Conservation (phyloP, 768 basidiomycete genomes). For the Sarcodon aspratus region DNA sequence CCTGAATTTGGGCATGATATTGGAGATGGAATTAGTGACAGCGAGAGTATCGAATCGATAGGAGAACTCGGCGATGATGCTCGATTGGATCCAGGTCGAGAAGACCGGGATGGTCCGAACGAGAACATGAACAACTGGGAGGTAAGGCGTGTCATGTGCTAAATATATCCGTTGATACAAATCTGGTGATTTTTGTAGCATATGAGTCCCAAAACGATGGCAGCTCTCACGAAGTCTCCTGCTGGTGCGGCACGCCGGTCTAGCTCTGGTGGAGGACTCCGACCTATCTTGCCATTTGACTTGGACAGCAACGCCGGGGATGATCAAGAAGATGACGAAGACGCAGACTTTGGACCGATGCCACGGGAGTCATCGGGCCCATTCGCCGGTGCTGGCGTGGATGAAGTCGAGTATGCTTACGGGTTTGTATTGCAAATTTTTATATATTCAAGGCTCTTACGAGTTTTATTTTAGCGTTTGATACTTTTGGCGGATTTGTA, state of each 20-base stretch:
- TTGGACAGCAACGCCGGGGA: constrained; percentile 68
- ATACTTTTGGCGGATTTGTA: background rate
- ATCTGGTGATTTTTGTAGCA: constrained; percentile 40
- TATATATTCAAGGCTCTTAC: background rate
- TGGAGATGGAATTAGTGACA: constrained; percentile 85
- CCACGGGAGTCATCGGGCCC: constrained; percentile 63
- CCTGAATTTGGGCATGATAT: constrained; percentile 73
- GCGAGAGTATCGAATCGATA: constrained; percentile 86
- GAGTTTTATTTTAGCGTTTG: background rate
- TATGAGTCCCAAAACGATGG: constrained; percentile 94
- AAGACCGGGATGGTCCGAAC: constrained; percentile 52
- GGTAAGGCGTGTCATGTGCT: constrained; percentile 34
- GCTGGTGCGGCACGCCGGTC: constrained; percentile 61
- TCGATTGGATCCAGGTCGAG: constrained; percentile 48
- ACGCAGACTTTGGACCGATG: constrained; percentile 61
- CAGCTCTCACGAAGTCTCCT: constrained; percentile 85
- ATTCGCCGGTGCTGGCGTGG: constrained; percentile 76
- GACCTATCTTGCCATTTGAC: constrained; percentile 71
- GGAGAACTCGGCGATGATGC: constrained; percentile 79
- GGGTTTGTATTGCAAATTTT: constrained; percentile 37
- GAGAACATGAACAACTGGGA: constrained; percentile 95
- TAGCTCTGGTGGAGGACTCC: constrained; percentile 70
- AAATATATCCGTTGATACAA: background rate
- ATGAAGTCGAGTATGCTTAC: constrained; percentile 85
- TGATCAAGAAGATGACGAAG: constrained; percentile 56